Evolutionary conservation across 306 rosid genomes (phyloP), one percentile per base, ranked within the genome.

Genomic region (Cercis canadensis): DNA sequence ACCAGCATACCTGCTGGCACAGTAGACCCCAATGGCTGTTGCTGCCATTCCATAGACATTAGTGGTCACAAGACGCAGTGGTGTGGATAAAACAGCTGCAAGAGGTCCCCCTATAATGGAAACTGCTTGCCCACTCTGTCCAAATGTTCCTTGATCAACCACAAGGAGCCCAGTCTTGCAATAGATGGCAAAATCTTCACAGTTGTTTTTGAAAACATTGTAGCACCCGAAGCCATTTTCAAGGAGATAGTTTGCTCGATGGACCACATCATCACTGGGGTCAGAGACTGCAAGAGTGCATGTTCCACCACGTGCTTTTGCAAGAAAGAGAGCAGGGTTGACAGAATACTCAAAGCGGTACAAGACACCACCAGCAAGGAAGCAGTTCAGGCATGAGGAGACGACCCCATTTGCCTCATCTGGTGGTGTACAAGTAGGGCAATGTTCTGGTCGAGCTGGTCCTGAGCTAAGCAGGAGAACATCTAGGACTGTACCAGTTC

Each of bases 61-160:
- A 6, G 94, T 78, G 5, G 94, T 94, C 11, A 94, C 81, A 0
- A 94, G 75, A 13, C 92, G 89, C 77, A 90, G 71, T 0, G 98
- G 97, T 0, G 95, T 65, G 0, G 97, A 86, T 18, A 94, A 61
- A 64, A 86, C 92, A 0, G 98, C 98, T 1, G 97, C 92, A 15
- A 94, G 84, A 72, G 97, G 97, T 3, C 97, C 98, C 8, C 97
- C 98, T n/a, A 93, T 86, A 41, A 88, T 88, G 11, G 98, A 90
- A 50, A 70, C 85, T 6, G 94, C 90, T 70, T 93, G 98, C 33
- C 98, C 98, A 47, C 97, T 94, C 69, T 85, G 98, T 51, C 97
- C 92, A 6, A 93, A 39, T 68, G 71, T 87, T 62, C 90, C 82
- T 69, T 82, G 78, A 14, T 88, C 87, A 68, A 87, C 55, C 63